Evolutionary conservation across 768 basidiomycete species (phyloP), one percentile per base, ranked within the genome.

Genomic region (Amanita thiersii): DNA sequence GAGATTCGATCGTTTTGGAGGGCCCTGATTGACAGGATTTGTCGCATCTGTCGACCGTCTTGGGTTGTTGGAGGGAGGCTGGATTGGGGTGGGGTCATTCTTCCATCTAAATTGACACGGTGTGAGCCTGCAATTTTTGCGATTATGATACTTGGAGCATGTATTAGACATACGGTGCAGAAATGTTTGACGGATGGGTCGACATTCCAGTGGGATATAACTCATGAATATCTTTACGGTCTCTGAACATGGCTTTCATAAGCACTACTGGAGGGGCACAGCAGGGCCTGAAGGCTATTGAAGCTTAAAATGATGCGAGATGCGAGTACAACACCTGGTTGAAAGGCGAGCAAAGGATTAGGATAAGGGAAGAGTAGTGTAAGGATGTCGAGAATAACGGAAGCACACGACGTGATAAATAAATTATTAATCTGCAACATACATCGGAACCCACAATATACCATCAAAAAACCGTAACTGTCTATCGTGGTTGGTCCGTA

Each of bases 31-130:
- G 23, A 6, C 9, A 29, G 30, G 39, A 20, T 29, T 40, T 39
- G 25, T 17, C 37, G 25, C 21, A 26, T 29, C 29, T 40, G 30
- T 32, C n/a, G 19, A 14, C 23, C 5, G 9, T 31, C 18, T 30
- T 40, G 28, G 15, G 21, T 8, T n/a, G 11, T 31, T 30, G 37
- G 10, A 11, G 2, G 26, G 4, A 12, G 30, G 39, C 11, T 15
- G 4, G 30, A 40, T 40, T 9, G 21, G 14, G 18, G 39, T 40
- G 30, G 39, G 39, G 1, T 28, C n/a, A n/a, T 31, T 40, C 29
- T 40, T 40, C 39, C 39, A 40, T 20, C 39, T 40, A 40, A 29
- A 40, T 40, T 23, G 28, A 40, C 39, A 40, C 30, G 39, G 18
- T 28, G 30, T 17, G 39, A 31, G 14, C 10, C 15, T 31, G 23